Conservation (phyloP, 805 yeast genomes). For the Metschnikowia kunwiensis region DNA sequence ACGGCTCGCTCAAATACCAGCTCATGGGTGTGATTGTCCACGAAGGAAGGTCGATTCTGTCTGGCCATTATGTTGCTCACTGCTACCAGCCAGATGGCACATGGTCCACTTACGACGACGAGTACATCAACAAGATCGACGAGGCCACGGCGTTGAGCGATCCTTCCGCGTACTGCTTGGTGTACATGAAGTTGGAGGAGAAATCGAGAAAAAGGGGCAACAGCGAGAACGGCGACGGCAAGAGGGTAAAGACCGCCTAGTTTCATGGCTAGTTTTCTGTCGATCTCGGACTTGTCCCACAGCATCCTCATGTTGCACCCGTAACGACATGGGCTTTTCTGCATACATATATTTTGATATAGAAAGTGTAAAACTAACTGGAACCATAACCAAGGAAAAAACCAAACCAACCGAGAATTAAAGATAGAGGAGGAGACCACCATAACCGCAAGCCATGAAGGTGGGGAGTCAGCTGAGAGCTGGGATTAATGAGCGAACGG, state of each 20-base stretch:
- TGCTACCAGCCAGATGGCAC: conserved; percentile 88
- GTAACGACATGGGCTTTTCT: not conserved
- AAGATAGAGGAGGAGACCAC: not conserved
- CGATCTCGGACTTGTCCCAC: no score
- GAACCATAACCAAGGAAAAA: conserved; percentile 1
- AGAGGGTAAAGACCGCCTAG: conserved; percentile 4
- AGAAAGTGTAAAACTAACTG: conserved; percentile 1
- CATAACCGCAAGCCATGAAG: no score
- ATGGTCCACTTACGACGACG: conserved; percentile 96
- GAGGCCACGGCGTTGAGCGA: conserved; percentile 76
- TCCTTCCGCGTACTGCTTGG: conserved; percentile 84
- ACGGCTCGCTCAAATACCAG: conserved; percentile 45
- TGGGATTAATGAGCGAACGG: not conserved
- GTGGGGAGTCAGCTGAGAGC: not conserved
- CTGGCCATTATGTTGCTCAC: conserved; percentile 91
- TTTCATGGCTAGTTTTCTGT: no score
- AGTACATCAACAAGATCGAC: conserved; percentile 68
- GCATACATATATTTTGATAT: conserved; percentile 8
- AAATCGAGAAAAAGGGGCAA: conserved; percentile 26
- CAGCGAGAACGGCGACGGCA: not conserved
- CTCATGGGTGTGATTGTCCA: conserved; percentile 85
- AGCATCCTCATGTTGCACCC: no score
- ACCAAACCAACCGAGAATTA: conserved; percentile 2
- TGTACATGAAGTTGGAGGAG: conserved; percentile 75
- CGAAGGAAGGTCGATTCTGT: conserved; percentile 86